These are phyloP conservation scores for Globisporangium rhizosaccharum DNA, from an alignment of 352 stramenopile species.

Conservation along the genomic window DNA sequence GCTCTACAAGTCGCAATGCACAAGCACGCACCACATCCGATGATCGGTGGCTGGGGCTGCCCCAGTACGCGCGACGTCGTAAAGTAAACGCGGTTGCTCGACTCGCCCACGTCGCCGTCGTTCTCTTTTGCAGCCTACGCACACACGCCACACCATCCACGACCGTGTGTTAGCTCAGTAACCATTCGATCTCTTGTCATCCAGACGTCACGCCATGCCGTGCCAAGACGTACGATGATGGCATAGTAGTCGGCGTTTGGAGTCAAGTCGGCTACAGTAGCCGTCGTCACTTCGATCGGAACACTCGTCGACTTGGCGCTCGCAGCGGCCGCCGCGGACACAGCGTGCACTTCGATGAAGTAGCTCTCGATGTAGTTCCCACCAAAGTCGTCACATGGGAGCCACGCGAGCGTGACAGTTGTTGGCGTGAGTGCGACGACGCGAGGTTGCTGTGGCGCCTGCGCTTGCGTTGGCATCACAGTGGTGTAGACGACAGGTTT, in stretches of 20 bases:
- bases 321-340: neutral
- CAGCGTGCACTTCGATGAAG: slow-evolving; percentile 16
- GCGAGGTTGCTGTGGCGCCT: slow-evolving; percentile 23
- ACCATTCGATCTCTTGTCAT: neutral
- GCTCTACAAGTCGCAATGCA: neutral
- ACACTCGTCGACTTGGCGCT: slow-evolving; percentile 9
- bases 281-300: slow-evolving; percentile 13
- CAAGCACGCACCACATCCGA: slow-evolving; percentile 43
- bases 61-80: slow-evolving; percentile 21
- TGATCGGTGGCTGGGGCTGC: slow-evolving; percentile 36
- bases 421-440: slow-evolving; percentile 10
- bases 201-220: neutral
- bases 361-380: slow-evolving; percentile 40
- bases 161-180: neutral
- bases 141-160: neutral
- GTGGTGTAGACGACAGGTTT: slow-evolving; percentile 19
- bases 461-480: slow-evolving; percentile 17
- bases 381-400: slow-evolving; percentile 34
- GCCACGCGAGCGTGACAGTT: slow-evolving; percentile 28
- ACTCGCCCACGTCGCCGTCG: slow-evolving; percentile 21
- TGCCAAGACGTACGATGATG: slow-evolving; percentile 33
- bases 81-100: slow-evolving; percentile 37
- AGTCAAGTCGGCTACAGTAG: slow-evolving; percentile 19
- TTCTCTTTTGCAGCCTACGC: slow-evolving; percentile 24
- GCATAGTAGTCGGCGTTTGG: slow-evolving; percentile 29